phyloP scores from a whole-genome alignment of 441 rosid genomes.

The Populus tomentosa region DNA sequence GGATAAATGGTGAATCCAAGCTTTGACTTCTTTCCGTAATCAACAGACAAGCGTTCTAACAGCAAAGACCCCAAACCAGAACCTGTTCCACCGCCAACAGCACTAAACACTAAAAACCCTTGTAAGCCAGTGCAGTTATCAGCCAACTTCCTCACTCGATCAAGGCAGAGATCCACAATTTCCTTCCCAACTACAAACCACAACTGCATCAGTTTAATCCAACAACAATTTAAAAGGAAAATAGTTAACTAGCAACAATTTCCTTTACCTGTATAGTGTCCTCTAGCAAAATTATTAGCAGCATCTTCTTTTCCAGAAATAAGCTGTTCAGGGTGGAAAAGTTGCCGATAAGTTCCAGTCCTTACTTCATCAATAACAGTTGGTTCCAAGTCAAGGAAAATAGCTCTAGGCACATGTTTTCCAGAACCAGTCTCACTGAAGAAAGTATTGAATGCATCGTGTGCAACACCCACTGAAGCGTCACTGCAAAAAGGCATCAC shows the following conservation, averaged over 20 bases:
- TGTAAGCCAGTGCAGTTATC: constrained; percentile 90
- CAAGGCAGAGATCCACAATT: constrained; percentile 85
- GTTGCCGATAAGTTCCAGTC: constrained; percentile 1
- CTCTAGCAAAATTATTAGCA: constrained; percentile 88
- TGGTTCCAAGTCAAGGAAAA: constrained; percentile 88
- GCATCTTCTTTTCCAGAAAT: constrained; percentile 96
- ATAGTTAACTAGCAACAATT: no score
- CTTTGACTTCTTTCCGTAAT: constrained; percentile 19
- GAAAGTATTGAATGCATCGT: constrained; percentile 92
- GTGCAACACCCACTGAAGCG: constrained; percentile 51
- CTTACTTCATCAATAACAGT: constrained; percentile 88
- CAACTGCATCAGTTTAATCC: constrained; percentile 10
- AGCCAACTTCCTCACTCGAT: constrained; percentile 78
- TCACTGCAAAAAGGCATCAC: constrained; percentile 43
- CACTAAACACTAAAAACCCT: constrained; percentile 83
- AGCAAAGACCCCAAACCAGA: constrained; percentile 82
- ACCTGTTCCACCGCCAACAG: constrained; percentile 96
- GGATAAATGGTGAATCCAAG: constrained; percentile 90
- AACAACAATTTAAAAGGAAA: not conserved
- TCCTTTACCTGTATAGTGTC: constrained; percentile 72
- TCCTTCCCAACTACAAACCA: constrained; percentile 76
- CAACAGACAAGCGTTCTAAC: constrained; percentile 81
- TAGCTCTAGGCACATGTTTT: constrained; percentile 85
- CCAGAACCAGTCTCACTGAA: constrained; percentile 93
- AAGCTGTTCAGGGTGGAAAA: constrained; percentile 34